Percentiles rank a stretch among this genome's conserved stretches.
phyloP scores from a whole-genome alignment of 495 filamentous ascomycete species.

The Xylaria palmicola region DNA sequence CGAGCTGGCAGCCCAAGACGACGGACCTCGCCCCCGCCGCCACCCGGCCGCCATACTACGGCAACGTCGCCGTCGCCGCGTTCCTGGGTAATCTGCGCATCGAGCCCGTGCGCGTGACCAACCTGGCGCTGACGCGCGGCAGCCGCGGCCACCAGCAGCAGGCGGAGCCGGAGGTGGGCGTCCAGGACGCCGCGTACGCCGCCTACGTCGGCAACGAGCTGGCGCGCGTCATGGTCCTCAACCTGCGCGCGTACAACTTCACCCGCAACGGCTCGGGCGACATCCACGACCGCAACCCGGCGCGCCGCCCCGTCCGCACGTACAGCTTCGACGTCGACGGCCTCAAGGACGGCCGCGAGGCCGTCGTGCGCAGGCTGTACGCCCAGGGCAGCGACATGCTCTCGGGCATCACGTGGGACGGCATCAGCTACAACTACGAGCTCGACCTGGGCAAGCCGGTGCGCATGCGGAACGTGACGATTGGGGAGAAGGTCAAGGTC shows the following conservation, averaged over 20 bases:
- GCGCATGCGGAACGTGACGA: conserved; percentile 56
- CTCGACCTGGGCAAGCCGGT: conserved; percentile 55
- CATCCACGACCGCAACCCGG: conserved; percentile 20
- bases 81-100: conserved; percentile 47
- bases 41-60: conserved; percentile 68
- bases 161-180: conserved; percentile 22
- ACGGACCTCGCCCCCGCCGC: conserved; percentile 54
- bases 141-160: not conserved
- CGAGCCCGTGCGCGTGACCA: conserved; percentile 35
- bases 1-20: conserved; percentile 57
- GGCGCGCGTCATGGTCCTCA: conserved; percentile 54
- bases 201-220: conserved; percentile 49
- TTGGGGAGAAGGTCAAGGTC: conserved; percentile 50
- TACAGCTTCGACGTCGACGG: conserved; percentile 45
- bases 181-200: conserved; percentile 58
- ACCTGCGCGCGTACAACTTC: conserved; percentile 61
- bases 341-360: not conserved
- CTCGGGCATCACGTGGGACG: conserved; percentile 61
- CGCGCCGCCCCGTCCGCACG: conserved; percentile 30
- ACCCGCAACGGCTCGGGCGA: conserved; percentile 45
- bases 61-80: conserved; percentile 59
- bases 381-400: conserved; percentile 67
- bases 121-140: conserved; percentile 36
- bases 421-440: conserved; percentile 64
- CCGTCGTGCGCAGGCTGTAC: conserved; percentile 47